phyloP scores from a whole-genome alignment of 2,329 filamentous ascomycete genomes.

The Fusarium scirpi region DNA sequence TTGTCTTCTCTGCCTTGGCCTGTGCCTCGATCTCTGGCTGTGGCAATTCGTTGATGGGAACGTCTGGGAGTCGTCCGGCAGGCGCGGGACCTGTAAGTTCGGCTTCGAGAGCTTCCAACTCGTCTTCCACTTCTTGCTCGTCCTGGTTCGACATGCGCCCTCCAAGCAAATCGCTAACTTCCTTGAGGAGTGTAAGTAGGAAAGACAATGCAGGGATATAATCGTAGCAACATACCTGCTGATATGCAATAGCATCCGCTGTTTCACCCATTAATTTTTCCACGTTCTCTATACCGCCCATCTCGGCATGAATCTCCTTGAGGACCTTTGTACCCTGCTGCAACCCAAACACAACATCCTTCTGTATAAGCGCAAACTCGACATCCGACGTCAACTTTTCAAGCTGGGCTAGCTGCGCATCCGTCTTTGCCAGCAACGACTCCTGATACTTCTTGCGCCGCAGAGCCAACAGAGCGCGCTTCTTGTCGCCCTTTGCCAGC shows the following conservation, averaged over 20 bases:
- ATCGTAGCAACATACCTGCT: conserved; percentile 69
- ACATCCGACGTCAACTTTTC: conserved; percentile 89
- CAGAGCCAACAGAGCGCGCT: conserved; percentile 85
- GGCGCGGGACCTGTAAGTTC: conserved; percentile 46
- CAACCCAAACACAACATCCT: conserved; percentile 92
- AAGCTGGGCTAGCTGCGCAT: conserved; percentile 92
- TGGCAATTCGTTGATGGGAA: conserved; percentile 52
- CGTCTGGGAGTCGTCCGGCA: conserved; percentile 47
- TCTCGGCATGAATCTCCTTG: conserved; percentile 91
- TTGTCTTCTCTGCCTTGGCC: conserved; percentile 42
- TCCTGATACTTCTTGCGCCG: conserved; percentile 98
- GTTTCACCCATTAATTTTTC: conserved; percentile 96
- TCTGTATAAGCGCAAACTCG: conserved; percentile 96
- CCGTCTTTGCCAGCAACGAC: conserved; percentile 86
- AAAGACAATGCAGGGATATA: neutral
- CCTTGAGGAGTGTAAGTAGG: conserved; percentile 62
- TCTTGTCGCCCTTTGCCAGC: conserved; percentile 82
- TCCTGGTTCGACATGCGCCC: conserved; percentile 92
- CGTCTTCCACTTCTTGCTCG: conserved; percentile 97
- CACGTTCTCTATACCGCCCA: conserved; percentile 93
- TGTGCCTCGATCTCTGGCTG: conserved; percentile 32
- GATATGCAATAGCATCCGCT: conserved; percentile 90
- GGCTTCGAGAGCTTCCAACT: conserved; percentile 82
- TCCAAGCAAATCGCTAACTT: conserved; percentile 91
- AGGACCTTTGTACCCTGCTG: conserved; percentile 92